These are phyloP conservation scores for Kentomonas sorsogonicus DNA, from an alignment of 208 protist species.

Conservation along the genomic window DNA sequence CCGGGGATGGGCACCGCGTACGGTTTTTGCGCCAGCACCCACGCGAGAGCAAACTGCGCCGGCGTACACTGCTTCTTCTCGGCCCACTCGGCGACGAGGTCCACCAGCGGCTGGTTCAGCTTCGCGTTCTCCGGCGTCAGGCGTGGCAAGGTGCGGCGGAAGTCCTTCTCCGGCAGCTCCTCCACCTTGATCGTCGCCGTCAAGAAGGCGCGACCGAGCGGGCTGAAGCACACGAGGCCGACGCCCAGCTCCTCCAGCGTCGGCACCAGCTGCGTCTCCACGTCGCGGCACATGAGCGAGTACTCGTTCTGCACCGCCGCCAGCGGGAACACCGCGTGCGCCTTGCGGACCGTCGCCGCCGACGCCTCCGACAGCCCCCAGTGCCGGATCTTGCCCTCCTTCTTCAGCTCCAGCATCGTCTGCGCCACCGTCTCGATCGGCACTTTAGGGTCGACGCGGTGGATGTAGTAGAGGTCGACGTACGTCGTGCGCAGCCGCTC, in stretches of 20 bases:
- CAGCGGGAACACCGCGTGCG: slow-evolving; percentile 28
- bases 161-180: slow-evolving; percentile 11
- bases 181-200: too few species aligned
- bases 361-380: slow-evolving; percentile 26
- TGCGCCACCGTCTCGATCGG: slow-evolving; percentile 25
- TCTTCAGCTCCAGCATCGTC: slow-evolving; percentile 30
- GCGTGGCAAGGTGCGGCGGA: slow-evolving; percentile 15
- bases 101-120: slow-evolving; percentile 11
- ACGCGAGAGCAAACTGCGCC: slow-evolving; percentile 25
- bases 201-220: slow-evolving; percentile 23
- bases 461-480: slow-evolving; percentile 42
- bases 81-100: slow-evolving; percentile 15
- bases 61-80: slow-evolving; percentile 16
- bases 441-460: slow-evolving; percentile 25
- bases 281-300: slow-evolving; percentile 23
- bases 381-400: slow-evolving; percentile 32
- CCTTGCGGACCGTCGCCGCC: slow-evolving; percentile 18
- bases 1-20: slow-evolving; percentile 28
- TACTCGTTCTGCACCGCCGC: slow-evolving; percentile 33
- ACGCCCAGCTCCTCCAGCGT: slow-evolving; percentile 31
- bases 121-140: slow-evolving; percentile 12
- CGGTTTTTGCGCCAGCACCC: slow-evolving; percentile 23
- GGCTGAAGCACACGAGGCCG: slow-evolving; percentile 25
- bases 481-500: slow-evolving; percentile 28
- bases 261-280: slow-evolving; percentile 19